Base-by-base conservation (phyloP, 768 basidiomycete genomes). In the Grammothele lineata region DNA sequence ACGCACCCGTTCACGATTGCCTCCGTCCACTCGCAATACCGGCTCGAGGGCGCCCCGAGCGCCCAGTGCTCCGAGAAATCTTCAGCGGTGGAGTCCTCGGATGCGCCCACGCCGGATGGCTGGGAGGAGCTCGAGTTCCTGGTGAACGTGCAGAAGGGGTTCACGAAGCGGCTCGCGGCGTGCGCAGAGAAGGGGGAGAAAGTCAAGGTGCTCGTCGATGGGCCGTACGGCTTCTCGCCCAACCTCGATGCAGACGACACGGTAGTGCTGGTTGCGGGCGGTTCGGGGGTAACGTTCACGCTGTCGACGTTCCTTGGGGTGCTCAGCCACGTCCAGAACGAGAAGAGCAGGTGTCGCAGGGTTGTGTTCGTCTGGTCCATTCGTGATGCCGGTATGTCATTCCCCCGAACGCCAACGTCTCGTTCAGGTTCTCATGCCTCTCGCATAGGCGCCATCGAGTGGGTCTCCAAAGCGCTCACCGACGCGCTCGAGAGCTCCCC, bases 1-100 rank as follows among this genome's bases (percentile, higher is more conserved):
- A 62, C 76, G 0, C 82, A 83, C 49, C 82, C 82, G 2, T 83
- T 84, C 62, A 80, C 81, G 0, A 81, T 83, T 44, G 67, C 77
- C 5, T 43, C 45, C 37, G 46, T 50, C 37, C 45, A 50, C 35
- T 25, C 41, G 25, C 51, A 38, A 17, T 53, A 53, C 34, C 37
- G 40, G 42, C 42, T 52, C 19, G 19, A 24, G 6, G 46, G 46
- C 4, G 19, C 25, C 24, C n/a, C n/a, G n/a, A n/a, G n/a, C n/a
- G n/a, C n/a, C n/a, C n/a, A n/a, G n/a, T n/a, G n/a, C n/a, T n/a
- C n/a, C n/a, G 53, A 56, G 47, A 54, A 51, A 42, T 46, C 36
- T 17, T 32, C 45, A 14, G 27, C 27, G 1, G 54, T 35, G 19
- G 34, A 22, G 15, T 4, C 4, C 26, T 15, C 21, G 32, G 45